A percentile compares a stretch with the other conserved stretches of the same genome.
These are phyloP conservation scores for Bipolaris victoriae DNA, from an alignment of 2,329 filamentous ascomycete genomes.

Conservation along the genomic window DNA sequence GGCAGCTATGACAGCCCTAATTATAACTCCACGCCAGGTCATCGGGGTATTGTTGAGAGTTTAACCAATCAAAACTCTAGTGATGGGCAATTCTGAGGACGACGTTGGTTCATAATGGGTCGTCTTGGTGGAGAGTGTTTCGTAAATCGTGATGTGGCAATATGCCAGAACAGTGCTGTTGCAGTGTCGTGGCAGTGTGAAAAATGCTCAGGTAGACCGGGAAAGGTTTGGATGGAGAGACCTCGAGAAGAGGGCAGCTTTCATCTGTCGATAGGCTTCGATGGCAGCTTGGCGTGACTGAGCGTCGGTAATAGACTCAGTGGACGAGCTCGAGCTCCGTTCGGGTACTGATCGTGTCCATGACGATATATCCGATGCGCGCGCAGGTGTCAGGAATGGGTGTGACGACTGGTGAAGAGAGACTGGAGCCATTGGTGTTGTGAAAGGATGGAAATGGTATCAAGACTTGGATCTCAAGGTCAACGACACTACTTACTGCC, in stretches of 20 bases:
- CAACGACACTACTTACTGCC: constrained; percentile 20
- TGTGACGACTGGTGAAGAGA: constrained; percentile 27
- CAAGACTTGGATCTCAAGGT: constrained; percentile 22
- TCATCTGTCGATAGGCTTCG: constrained; percentile 45
- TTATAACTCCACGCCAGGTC: background rate
- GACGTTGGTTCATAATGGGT: constrained; percentile 5
- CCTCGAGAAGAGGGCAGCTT: constrained; percentile 48
- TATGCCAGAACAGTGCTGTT: background rate
- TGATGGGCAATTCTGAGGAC: constrained; percentile 1
- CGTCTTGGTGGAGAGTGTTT: constrained; percentile 5
- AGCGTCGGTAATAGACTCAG: constrained; percentile 21
- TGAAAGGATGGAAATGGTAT: constrained; percentile 28
- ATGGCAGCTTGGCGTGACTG: constrained; percentile 37
- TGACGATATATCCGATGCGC: constrained; percentile 39
- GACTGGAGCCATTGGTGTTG: constrained; percentile 23
- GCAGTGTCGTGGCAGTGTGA: background rate
- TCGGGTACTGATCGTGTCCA: constrained; percentile 41
- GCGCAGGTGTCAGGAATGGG: constrained; percentile 36
- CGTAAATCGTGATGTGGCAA: constrained; percentile 1
- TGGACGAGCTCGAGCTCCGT: constrained; percentile 17
- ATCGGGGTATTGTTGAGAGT: constrained; percentile 3
- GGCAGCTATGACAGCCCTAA: background rate
- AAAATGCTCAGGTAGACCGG: constrained; percentile 4
- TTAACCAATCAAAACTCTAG: constrained; percentile 1
- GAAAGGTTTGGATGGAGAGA: constrained; percentile 13